phyloP scores from a whole-genome alignment of 2,329 filamentous ascomycete genomes.

The Penicillium sp. region DNA sequence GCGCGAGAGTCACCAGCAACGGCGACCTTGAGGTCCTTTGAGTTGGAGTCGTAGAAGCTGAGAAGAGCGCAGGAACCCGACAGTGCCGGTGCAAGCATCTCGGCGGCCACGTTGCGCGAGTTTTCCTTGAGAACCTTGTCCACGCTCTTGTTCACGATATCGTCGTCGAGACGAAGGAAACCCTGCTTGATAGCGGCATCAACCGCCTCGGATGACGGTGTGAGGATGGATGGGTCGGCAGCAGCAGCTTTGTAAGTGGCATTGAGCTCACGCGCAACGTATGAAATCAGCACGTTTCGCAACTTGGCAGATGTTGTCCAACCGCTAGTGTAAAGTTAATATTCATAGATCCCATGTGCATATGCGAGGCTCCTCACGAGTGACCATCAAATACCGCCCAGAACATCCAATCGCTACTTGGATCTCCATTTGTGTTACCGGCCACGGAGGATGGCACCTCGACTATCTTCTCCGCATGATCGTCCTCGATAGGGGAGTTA shows the following conservation, averaged over 20 bases:
- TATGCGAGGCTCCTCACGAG: constrained; percentile 55
- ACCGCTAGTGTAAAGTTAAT: constrained; percentile 53
- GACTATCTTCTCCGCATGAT: constrained; percentile 96
- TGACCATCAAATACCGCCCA: constrained; percentile 99
- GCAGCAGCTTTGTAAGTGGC: constrained; percentile 76
- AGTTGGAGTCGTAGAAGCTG: constrained; percentile 88
- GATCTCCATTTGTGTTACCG: constrained; percentile 50
- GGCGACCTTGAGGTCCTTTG: constrained; percentile 83
- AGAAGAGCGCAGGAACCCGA: constrained; percentile 96
- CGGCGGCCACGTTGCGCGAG: constrained; percentile 84
- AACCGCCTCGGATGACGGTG: constrained; percentile 72
- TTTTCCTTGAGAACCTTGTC: constrained; percentile 84
- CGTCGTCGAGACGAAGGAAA: constrained; percentile 81
- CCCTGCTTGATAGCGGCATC: constrained; percentile 89
- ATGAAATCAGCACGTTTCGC: constrained; percentile 84
- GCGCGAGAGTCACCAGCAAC: constrained; percentile 96
- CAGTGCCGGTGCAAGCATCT: constrained; percentile 83
- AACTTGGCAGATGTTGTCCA: constrained; percentile 98
- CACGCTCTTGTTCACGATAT: constrained; percentile 90
- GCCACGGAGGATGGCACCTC: constrained; percentile 66
- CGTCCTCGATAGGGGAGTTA: constrained; percentile 97
- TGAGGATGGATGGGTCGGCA: constrained; percentile 51
- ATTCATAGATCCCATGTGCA: background rate
- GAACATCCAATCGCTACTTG: constrained; percentile 93
- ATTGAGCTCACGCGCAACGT: constrained; percentile 89